A percentile compares a stretch with the other conserved stretches of the same genome.
Conservation (phyloP, 2,329 filamentous ascomycete genomes). For the Trichophyton schoenleinii region DNA sequence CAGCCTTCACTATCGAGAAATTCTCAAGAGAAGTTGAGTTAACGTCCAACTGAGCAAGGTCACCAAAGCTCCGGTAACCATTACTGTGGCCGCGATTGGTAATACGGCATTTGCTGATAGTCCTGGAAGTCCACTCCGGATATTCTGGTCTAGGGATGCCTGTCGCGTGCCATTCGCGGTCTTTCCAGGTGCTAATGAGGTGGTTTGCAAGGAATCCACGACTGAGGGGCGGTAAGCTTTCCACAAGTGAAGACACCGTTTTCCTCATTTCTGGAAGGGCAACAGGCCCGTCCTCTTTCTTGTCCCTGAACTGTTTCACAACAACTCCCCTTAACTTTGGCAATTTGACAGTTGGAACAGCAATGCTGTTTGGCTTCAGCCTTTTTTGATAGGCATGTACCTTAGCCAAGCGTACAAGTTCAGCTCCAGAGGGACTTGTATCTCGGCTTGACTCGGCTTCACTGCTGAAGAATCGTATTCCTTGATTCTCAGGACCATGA, state of each 20-base stretch:
- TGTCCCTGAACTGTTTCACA: neutral
- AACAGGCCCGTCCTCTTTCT: neutral
- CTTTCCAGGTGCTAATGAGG: neutral
- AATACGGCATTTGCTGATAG: conserved; percentile 4
- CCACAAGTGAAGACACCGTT: neutral
- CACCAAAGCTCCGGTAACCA: conserved; percentile 8
- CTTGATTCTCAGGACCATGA: neutral
- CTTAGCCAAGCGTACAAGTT: neutral
- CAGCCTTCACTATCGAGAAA: conserved; percentile 7
- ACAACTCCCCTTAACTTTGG: neutral
- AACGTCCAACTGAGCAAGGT: conserved; percentile 9
- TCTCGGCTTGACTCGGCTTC: neutral
- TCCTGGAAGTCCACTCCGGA: conserved; percentile 5
- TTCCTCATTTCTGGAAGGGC: neutral
- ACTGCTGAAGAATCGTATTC: neutral
- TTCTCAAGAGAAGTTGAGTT: conserved; percentile 7
- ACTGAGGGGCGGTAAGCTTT: neutral
- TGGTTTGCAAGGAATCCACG: neutral
- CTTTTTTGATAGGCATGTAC: neutral
- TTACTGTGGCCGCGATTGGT: conserved; percentile 7
- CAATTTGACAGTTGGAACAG: neutral
- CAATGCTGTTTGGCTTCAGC: neutral
- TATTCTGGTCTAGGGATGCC: neutral
- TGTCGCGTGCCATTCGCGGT: neutral
- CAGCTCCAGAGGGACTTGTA: neutral